A percentile compares a stretch with the other conserved stretches of the same genome.
These are phyloP conservation scores for Inga oerstediana DNA, from an alignment of 306 rosid genomes.

Conservation along the genomic window DNA sequence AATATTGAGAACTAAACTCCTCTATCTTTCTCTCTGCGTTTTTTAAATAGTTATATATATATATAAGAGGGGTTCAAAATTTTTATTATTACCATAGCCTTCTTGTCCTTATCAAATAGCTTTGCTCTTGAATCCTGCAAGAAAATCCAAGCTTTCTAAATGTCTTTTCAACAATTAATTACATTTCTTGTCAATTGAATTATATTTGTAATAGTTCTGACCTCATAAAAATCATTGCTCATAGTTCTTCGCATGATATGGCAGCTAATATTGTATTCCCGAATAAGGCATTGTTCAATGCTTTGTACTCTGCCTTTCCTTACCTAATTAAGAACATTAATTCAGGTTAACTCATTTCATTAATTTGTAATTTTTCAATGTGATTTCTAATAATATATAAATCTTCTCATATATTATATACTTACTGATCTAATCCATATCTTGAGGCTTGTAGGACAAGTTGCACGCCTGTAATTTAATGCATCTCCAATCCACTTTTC, in stretches of 20 bases:
- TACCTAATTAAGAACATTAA: not conserved
- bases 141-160: not conserved
- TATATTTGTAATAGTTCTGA: not conserved
- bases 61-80: too few relatives aligned
- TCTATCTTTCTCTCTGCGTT: too few relatives aligned
- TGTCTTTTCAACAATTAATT: too few relatives aligned
- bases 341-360: not conserved
- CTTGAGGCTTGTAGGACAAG: conserved; percentile 21
- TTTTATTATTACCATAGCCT: conserved; percentile 25
- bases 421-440: conserved; percentile 36
- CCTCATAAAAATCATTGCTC: not conserved
- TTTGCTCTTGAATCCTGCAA: conserved; percentile 34
- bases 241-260: not conserved
- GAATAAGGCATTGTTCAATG: not conserved
- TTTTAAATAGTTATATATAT: too few relatives aligned
- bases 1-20: too few relatives aligned
- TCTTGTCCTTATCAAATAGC: conserved; percentile 33
- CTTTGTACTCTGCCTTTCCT: not conserved
- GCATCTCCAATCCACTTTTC: conserved; percentile 30
- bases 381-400: not conserved
- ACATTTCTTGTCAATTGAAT: not conserved
- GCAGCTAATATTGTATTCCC: not conserved
- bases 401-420: not conserved
- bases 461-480: conserved; percentile 20
- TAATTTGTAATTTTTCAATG: not conserved